Conservation (phyloP, 331 rosid species). For the Arachis monticola region DNA sequence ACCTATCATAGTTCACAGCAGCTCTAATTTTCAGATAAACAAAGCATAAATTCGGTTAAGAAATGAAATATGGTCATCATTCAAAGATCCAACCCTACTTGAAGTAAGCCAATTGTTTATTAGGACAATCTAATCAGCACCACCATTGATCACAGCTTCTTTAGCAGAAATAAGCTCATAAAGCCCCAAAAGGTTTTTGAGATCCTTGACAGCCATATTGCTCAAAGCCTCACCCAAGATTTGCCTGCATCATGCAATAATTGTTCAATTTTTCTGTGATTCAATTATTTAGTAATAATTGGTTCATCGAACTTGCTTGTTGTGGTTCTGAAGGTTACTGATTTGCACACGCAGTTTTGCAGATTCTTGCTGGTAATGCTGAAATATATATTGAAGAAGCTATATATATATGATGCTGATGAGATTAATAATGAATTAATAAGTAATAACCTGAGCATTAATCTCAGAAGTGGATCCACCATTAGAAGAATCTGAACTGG, state of each 20-base stretch:
- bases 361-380: slow-evolving; percentile 93
- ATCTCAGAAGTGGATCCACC: too few species aligned
- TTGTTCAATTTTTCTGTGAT: neutral
- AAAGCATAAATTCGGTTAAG: slow-evolving; percentile 8
- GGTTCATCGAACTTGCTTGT: slow-evolving; percentile 54
- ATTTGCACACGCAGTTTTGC: slow-evolving; percentile 74
- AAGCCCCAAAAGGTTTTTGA: slow-evolving; percentile 46
- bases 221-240: slow-evolving; percentile 73
- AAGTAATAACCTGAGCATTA: too few species aligned
- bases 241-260: slow-evolving; percentile 49
- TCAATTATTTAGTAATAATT: neutral
- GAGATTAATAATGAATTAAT: too few species aligned
- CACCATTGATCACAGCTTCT: too few species aligned
- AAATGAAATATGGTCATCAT: slow-evolving; percentile 14
- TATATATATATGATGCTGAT: slow-evolving; percentile 22
- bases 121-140: neutral
- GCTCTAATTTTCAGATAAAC: slow-evolving; percentile 25
- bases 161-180: too few species aligned
- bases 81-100: slow-evolving; percentile 11
- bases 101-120: neutral
- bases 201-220: slow-evolving; percentile 54
- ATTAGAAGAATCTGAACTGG: slow-evolving; percentile 44
- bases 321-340: slow-evolving; percentile 65
- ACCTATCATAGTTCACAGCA: slow-evolving; percentile 3
- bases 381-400: slow-evolving; percentile 13